Conservation (phyloP, 2,329 filamentous ascomycete species). For the Dactylellina cionopaga region DNA sequence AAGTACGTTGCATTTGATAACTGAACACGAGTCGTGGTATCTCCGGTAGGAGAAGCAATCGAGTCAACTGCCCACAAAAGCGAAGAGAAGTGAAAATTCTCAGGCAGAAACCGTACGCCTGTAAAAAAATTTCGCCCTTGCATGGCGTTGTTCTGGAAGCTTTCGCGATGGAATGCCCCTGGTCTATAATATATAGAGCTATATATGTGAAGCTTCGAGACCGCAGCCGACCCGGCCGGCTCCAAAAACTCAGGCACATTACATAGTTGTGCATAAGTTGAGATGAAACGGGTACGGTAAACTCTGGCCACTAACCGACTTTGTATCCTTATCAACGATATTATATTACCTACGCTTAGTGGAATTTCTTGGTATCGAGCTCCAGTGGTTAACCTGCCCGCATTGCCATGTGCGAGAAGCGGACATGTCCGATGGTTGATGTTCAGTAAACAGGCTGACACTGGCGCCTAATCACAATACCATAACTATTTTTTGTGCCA, state of each 20-base stretch:
- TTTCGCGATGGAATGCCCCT: slow-evolving; percentile 14
- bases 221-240: not conserved
- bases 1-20: too few relatives aligned
- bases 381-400: too few relatives aligned
- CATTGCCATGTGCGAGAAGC: too few relatives aligned
- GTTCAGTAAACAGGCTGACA: too few relatives aligned
- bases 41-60: too few relatives aligned
- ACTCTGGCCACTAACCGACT: not conserved
- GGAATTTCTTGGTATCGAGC: too few relatives aligned
- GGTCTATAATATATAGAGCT: slow-evolving; percentile 46
- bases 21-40: too few relatives aligned
- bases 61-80: too few relatives aligned
- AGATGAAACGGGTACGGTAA: not conserved
- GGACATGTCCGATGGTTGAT: too few relatives aligned
- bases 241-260: not conserved
- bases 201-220: slow-evolving; percentile 36
- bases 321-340: not conserved
- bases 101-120: not conserved
- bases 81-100: slow-evolving; percentile 2
- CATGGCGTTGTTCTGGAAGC: slow-evolving; percentile 35
- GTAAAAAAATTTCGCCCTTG: not conserved
- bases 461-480: too few relatives aligned
- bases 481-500: too few relatives aligned
- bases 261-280: slow-evolving; percentile 3
- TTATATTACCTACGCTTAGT: too few relatives aligned